Evolutionary conservation across 2,329 filamentous ascomycete species (phyloP), one percentile per base, ranked within the genome.

Genomic region (Penicillium sp.): DNA sequence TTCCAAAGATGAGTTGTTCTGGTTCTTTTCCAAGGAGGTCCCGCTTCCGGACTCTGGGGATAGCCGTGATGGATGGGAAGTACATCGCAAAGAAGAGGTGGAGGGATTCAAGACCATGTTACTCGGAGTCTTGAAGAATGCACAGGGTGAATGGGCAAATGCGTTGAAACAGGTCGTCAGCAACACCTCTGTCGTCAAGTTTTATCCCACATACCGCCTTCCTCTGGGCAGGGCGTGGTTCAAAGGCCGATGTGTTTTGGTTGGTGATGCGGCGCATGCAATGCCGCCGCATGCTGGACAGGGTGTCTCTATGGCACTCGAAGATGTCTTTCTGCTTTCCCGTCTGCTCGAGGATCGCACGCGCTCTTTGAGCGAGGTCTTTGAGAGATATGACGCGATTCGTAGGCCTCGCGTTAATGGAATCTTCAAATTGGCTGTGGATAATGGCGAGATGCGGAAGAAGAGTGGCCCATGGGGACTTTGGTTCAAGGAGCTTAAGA

Each of bases 251-350:
- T 70, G 76, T 3, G 64, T 66, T 1, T 40, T 69, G 27, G 44
- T 68, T 6, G 66, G 66, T 0, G 66, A 69, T 46, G 65, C 66
- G 9, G 66, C 61, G 3, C 66, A 68, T 55, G 66, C 65, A 0
- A 67, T 67, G 62, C 57, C 55, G n/a, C 64, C 66, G 5, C 66
- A 67, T 56, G 71, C 72, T 1, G 77, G 78, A 2, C 78, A 81
- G 60, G 79, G 79, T 0, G 72, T 75, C 0, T 76, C 72, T 8
- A 78, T 80, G 66, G 78, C 76, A 0, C 52, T 81, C n/a, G 78
- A 81, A 55, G 79, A 81, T 55, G 55, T 53, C 0, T 64, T 65
- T 37, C 43, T 67, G 29, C 49, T 69, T 3, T 63, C 66, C 3
- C 56, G 61, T 2, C 29, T 68, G 12, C 46, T 67, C 8, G 48